phyloP scores from a whole-genome alignment of 2,329 filamentous ascomycete species.

The Boeremia exigua region DNA sequence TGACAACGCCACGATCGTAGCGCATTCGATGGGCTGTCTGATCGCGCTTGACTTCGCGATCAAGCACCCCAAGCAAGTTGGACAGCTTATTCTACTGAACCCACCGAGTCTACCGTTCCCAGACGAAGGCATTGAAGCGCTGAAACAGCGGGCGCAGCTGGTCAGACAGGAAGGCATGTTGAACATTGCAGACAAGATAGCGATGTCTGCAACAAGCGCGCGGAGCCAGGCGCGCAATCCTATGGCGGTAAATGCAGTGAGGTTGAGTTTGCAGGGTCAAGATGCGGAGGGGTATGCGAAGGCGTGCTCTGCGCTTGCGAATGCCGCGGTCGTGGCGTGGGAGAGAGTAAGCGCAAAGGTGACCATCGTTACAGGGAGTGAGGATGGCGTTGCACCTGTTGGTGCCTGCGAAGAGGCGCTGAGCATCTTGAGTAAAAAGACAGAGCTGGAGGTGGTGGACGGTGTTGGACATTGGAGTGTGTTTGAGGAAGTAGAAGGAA shows the following conservation, averaged over 20 bases:
- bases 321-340: conserved; percentile 46
- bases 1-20: conserved; percentile 52
- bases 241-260: conserved; percentile 51
- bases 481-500: conserved; percentile 54
- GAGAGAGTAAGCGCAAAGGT: conserved; percentile 22
- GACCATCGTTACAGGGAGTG: conserved; percentile 54
- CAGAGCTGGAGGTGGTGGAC: conserved; percentile 44
- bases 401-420: conserved; percentile 44
- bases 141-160: conserved; percentile 46
- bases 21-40: conserved; percentile 61
- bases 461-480: conserved; percentile 59
- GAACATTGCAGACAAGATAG: conserved; percentile 50
- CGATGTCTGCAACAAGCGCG: conserved; percentile 46
- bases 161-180: conserved; percentile 56
- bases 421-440: conserved; percentile 32
- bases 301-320: conserved; percentile 57
- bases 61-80: conserved; percentile 49
- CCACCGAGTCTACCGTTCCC: conserved; percentile 57
- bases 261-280: conserved; percentile 55
- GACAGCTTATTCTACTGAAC: conserved; percentile 56
- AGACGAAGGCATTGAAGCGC: conserved; percentile 37
- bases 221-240: conserved; percentile 48
- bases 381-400: conserved; percentile 54
- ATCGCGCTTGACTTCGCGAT: conserved; percentile 54
- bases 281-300: conserved; percentile 64